These are phyloP conservation scores for Apiospora rasikravindrae DNA, from an alignment of 2,329 filamentous ascomycete species.

Conservation along the genomic window DNA sequence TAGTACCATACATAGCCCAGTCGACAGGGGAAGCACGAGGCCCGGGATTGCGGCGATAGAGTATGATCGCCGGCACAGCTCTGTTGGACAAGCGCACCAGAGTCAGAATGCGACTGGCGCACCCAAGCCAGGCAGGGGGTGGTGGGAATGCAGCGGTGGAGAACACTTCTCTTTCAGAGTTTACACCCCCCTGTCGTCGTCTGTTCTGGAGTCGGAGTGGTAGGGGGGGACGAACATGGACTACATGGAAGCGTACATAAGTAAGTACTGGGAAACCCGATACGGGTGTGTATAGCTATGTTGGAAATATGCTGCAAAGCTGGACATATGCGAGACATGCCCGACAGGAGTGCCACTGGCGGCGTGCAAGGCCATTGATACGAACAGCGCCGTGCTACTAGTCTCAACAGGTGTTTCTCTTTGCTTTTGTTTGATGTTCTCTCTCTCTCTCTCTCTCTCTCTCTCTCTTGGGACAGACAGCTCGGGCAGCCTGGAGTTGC, in stretches of 20 bases:
- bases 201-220: background rate
- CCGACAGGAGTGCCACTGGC: background rate
- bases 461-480: background rate
- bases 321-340: constrained; percentile 11
- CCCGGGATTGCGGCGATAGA: constrained; percentile 12
- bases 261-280: background rate
- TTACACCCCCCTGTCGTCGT: background rate
- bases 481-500: background rate
- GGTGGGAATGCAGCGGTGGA: background rate
- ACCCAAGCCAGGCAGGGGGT: background rate
- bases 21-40: constrained; percentile 15
- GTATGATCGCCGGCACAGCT: constrained; percentile 14
- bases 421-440: constrained; percentile 7
- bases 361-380: background rate
- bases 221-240: background rate
- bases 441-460: background rate
- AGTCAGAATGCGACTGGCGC: background rate
- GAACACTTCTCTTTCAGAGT: background rate
- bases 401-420: background rate
- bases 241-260: background rate
- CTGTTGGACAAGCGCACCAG: constrained; percentile 15
- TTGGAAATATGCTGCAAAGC: constrained; percentile 10
- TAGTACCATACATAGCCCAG: background rate
- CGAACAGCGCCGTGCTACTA: background rate
- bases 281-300: background rate